Conservation (phyloP, 2,329 filamentous ascomycete genomes). For the Cercospora janseana region DNA sequence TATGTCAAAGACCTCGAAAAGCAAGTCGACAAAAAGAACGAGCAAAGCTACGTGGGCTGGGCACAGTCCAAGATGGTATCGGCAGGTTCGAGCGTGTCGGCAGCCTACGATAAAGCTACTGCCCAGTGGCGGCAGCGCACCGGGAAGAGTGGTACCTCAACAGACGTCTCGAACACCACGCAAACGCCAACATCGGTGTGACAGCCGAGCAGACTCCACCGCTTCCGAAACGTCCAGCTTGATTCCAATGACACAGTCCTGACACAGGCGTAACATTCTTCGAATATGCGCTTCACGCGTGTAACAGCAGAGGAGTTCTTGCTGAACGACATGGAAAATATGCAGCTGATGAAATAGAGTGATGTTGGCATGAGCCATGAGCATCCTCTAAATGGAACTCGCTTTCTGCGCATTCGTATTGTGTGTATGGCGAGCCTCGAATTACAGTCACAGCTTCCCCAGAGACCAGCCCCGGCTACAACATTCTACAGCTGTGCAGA, state of each 20-base stretch:
- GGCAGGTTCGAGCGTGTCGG: slow-evolving; percentile 31
- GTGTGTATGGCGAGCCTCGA: no score
- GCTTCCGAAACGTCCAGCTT: slow-evolving; percentile 11
- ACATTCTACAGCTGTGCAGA: slow-evolving; percentile 4
- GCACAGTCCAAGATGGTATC: slow-evolving; percentile 43
- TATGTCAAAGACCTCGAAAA: slow-evolving; percentile 40
- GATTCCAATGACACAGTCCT: no score
- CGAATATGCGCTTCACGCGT: no score
- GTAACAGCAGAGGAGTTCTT: no score
- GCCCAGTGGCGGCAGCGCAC: slow-evolving; percentile 17
- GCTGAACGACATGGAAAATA: no score
- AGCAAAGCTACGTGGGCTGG: slow-evolving; percentile 46
- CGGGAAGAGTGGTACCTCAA: not conserved
- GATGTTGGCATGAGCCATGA: no score
- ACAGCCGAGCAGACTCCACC: slow-evolving; percentile 7
- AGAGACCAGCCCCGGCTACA: slow-evolving; percentile 5
- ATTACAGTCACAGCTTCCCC: not conserved
- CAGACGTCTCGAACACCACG: not conserved
- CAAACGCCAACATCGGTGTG: not conserved
- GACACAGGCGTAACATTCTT: no score
- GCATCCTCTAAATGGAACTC: no score
- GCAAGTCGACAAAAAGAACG: slow-evolving; percentile 46
- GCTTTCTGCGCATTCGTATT: no score
- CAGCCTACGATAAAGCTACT: slow-evolving; percentile 26
- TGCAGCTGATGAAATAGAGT: no score